Base-by-base conservation (phyloP, 148 eudicot genomes). In the Rhododendron williamsianum region DNA sequence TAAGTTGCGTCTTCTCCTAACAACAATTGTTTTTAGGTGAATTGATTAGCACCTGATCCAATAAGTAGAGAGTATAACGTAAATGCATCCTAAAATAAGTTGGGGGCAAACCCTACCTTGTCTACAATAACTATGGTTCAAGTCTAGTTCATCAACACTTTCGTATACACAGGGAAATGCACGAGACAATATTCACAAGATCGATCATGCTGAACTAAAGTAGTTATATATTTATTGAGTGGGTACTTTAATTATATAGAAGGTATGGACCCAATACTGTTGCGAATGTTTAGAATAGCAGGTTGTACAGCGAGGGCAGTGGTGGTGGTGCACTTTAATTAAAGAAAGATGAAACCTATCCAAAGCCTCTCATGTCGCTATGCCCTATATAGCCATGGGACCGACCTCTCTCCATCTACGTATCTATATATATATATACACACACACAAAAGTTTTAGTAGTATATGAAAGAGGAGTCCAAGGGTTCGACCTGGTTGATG, bases 311-410 rank as follows among this genome's bases (percentile, higher is more conserved):
- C 1, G 8, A 71, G 38, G 41, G 76, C 76, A 33, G 76, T 33
- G 76, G 76, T 71, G 76, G 76, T 71, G 76, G 38, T 71, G 76
- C 76, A 71, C 76, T 71, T 71, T 71, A 71, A 30, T 67, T 67
- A 67, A 67, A 71, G 45, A 41, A 41, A 41, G 76, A 71, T 71
- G 35, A 67, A 71, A 71, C 76, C 38, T 71, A 71, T 71, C 74
- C 15, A 71, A 71, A 33, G 36, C 76, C 41, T 71, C 76, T 71
- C 76, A 71, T 71, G 76, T 35, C 38, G 38, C 76, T 71, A 71
- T 33, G 41, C 76, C 76, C 41, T 71, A 10, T 71, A 10, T 67
- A 71, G 76, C 76, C 76, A 30, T 30, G 76, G 76, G 76, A 71
- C 76, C 41, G 76, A 71, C 76, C 76, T 71, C 76, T 33, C 36